Conservation (phyloP, 129 eudicot species). For the Flaveria brownii region DNA sequence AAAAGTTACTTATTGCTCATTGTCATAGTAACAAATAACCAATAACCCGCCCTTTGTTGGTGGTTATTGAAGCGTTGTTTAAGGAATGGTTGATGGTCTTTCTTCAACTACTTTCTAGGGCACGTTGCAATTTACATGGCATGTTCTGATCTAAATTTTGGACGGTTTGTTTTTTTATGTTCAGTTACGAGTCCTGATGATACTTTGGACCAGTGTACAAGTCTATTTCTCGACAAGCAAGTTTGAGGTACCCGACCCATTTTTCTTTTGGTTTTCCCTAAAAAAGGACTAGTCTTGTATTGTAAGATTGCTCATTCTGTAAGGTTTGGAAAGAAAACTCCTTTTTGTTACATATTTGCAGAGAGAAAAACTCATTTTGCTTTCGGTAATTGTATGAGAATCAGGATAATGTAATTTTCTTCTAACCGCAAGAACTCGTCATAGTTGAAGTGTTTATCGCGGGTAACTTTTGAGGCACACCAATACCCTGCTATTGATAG, state of each 20-base stretch:
- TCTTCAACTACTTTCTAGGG: too few species aligned
- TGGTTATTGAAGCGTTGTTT: neutral
- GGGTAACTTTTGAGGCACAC: too few species aligned
- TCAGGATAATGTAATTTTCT: neutral
- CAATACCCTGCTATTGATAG: neutral
- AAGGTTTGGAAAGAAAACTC: conserved; percentile 11
- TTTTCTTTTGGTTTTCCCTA: neutral
- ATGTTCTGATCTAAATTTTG: too few species aligned
- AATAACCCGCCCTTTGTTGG: neutral
- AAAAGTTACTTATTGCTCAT: neutral
- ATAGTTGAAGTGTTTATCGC: too few species aligned
- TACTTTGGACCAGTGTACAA: conserved; percentile 66
- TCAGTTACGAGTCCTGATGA: conserved; percentile 97
- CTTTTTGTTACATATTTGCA: conserved; percentile 15
- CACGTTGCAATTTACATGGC: too few species aligned
- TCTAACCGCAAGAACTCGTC: neutral
- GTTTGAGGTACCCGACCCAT: conserved; percentile 15
- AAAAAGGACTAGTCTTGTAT: neutral
- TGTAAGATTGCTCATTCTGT: neutral
- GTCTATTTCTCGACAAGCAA: conserved; percentile 57
- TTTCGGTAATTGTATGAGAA: conserved; percentile 19
- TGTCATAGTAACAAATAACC: neutral
- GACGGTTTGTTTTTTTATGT: neutral
- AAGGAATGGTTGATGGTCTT: neutral
- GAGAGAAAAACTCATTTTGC: conserved; percentile 12